Evolutionary conservation across 768 basidiomycete genomes (phyloP).

Genomic region (Mycena galopus): DNA sequence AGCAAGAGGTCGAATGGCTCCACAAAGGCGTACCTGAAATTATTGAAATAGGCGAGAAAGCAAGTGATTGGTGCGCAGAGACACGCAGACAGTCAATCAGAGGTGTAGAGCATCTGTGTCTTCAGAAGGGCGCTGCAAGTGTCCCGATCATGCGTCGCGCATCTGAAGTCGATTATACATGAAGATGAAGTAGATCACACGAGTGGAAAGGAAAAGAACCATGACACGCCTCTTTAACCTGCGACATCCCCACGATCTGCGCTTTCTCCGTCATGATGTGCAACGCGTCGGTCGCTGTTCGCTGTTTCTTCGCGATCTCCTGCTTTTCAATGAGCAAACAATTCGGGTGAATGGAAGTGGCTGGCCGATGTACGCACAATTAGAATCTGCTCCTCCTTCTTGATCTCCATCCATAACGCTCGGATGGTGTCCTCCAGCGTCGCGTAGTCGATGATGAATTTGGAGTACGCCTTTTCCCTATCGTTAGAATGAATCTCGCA

Average conservation of each 20-base stretch:
- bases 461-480: slow-evolving; percentile 34
- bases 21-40: too few species aligned
- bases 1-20: too few species aligned
- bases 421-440: slow-evolving; percentile 41
- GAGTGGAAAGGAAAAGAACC: neutral
- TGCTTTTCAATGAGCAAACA: neutral
- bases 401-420: slow-evolving; percentile 38
- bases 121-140: neutral
- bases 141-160: neutral
- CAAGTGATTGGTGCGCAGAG: too few species aligned
- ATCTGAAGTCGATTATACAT: neutral
- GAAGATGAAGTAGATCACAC: too few species aligned
- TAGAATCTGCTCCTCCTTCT: slow-evolving; percentile 32
- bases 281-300: neutral
- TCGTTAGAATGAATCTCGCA: neutral
- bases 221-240: slow-evolving; percentile 37
- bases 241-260: slow-evolving; percentile 36
- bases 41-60: too few species aligned
- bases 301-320: slow-evolving; percentile 29
- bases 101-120: too few species aligned
- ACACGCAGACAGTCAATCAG: too few species aligned
- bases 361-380: slow-evolving; percentile 13
- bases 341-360: neutral
- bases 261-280: slow-evolving; percentile 26
- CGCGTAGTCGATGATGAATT: slow-evolving; percentile 40